Conservation (phyloP, 1,284 basidiomycete genomes). For the Neolentinus lepideus region DNA sequence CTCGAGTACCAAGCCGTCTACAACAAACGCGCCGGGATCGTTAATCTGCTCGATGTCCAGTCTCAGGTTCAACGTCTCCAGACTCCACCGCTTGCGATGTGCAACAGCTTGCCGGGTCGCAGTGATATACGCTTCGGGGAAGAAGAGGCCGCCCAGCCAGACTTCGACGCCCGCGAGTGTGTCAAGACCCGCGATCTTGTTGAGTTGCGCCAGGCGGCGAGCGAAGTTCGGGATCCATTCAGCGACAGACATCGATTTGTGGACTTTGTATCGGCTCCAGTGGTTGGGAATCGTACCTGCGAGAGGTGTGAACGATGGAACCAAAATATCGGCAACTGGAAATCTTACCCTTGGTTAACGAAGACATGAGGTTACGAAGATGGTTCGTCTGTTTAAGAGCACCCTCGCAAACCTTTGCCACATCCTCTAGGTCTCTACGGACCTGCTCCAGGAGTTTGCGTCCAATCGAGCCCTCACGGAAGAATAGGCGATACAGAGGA, state of each 20-base stretch:
- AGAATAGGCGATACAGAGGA: slow-evolving; percentile 83
- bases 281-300: slow-evolving; percentile 80
- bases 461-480: slow-evolving; percentile 82
- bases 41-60: slow-evolving; percentile 77
- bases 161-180: slow-evolving; percentile 71
- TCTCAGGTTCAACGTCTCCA: slow-evolving; percentile 81
- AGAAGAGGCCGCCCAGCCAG: slow-evolving; percentile 90
- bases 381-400: slow-evolving; percentile 93
- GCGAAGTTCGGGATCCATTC: slow-evolving; percentile 83
- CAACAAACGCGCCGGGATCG: slow-evolving; percentile 69
- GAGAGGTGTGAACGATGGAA: slow-evolving; percentile 6
- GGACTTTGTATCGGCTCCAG: slow-evolving; percentile 88
- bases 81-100: slow-evolving; percentile 83
- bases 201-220: slow-evolving; percentile 73
- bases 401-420: slow-evolving; percentile 82
- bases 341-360: slow-evolving; percentile 78
- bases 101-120: slow-evolving; percentile 91
- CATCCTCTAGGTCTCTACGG: slow-evolving; percentile 71
- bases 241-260: slow-evolving; percentile 71
- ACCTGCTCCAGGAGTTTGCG: slow-evolving; percentile 72
- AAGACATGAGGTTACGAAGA: slow-evolving; percentile 79
- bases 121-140: slow-evolving; percentile 92
- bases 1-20: slow-evolving; percentile 83
- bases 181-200: slow-evolving; percentile 64
- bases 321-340: background rate